Evolutionary conservation across 1,284 basidiomycete genomes (phyloP), one percentile per base, ranked within the genome.

Genomic region (Cerrena zonata): DNA sequence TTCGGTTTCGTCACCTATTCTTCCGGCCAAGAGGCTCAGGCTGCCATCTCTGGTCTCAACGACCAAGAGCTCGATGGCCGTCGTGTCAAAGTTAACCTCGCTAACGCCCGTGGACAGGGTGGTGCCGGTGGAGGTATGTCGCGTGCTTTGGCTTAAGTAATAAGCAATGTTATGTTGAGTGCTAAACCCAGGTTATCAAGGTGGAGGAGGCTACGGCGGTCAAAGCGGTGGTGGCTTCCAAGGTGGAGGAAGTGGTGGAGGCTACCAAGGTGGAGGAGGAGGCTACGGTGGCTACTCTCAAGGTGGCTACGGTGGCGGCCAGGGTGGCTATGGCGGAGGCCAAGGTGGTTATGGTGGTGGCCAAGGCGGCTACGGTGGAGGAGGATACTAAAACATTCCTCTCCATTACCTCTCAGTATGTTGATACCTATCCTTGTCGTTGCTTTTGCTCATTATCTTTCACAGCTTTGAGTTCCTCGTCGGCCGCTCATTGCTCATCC

Each of bases 21-120:
- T 62, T 67, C 63, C 36, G 25, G 61, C 5, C 55, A 66, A 25
- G 91, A 96, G 72, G 94, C 94, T 50, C 76, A 89, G 46, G 76
- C 76, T 54, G 93, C 94, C 50, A 95, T 96, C 66, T 59, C 59
- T 52, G 74, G 71, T 44, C 77, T 96, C 68, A 90, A 97, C 74
- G 94, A 97, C 68, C 83, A 89, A 63, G 91, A 95, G 64, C 84
- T 98, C 61, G 94, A 98, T 70, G 93, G 94, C 55, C 83, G 94
- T 61, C 82, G 89, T 61, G 86, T 98, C 67, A 87, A 89, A 70
- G 94, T 97, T 56, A 97, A 97, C 77, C 75, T 96, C 58, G 94
- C 94, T 59, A 97, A 96, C 69, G 86, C 91, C 51, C 84, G 90
- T 59, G 76, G 78, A 53, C 63, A 70, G 44, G 78, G 77, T 45